Percentiles rank a stretch among this genome's conserved stretches.
These are phyloP conservation scores for Solanum bulbocastanum DNA, from an alignment of 257 asterid species.

Conservation along the genomic window DNA sequence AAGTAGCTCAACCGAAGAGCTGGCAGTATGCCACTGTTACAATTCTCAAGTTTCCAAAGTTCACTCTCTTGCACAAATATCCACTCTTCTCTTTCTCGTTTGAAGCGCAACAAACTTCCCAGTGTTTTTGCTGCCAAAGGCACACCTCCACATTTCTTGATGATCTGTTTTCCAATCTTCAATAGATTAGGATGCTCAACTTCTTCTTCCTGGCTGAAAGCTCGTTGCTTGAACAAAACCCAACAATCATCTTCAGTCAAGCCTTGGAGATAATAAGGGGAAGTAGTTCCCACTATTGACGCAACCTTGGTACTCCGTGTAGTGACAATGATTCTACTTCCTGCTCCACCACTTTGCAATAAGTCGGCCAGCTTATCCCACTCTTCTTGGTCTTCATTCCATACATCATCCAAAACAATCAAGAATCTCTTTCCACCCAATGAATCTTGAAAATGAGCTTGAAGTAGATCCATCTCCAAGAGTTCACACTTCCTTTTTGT, in stretches of 20 bases:
- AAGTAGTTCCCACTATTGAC: not conserved
- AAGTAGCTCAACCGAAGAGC: not conserved
- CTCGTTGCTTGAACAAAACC: slow-evolving; percentile 16
- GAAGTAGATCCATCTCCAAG: slow-evolving; percentile 2
- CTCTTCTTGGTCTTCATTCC: slow-evolving; percentile 9
- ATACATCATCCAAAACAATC: not conserved
- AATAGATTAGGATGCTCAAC: not conserved
- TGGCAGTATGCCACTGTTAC: not conserved
- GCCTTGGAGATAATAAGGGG: not conserved
- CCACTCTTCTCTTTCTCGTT: not conserved
- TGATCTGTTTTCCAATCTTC: slow-evolving; percentile 10
- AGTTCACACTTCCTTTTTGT: not conserved
- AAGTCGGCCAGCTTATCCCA: slow-evolving; percentile 6
- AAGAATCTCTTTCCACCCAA: not conserved
- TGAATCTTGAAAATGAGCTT: not conserved
- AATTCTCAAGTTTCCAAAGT: not conserved
- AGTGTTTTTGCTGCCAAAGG: not conserved
- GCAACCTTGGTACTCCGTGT: slow-evolving; percentile 3
- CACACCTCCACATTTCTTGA: slow-evolving; percentile 19
- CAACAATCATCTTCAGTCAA: slow-evolving; percentile 9
- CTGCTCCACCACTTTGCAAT: slow-evolving; percentile 1
- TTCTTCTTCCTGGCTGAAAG: slow-evolving; percentile 4
- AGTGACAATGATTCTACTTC: slow-evolving; percentile 17
- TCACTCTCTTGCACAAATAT: not conserved
- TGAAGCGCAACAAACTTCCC: slow-evolving; percentile 4